Base-by-base conservation (phyloP, 306 rosid species). In the Coriaria nepalensis region DNA sequence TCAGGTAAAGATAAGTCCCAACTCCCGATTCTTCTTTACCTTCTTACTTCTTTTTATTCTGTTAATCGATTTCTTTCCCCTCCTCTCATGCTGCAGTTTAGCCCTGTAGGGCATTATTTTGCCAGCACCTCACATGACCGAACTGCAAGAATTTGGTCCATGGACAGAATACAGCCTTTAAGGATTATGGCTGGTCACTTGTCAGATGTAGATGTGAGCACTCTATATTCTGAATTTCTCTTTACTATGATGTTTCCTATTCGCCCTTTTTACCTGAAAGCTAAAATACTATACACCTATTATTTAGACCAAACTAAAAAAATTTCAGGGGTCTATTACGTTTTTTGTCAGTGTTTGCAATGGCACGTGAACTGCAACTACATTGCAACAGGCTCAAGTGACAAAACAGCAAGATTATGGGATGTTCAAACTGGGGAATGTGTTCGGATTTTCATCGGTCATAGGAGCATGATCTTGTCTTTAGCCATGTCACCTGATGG, bases 291-390 rank as follows among this genome's bases (percentile, higher is more conserved):
- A 3, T 20, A 20, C 1, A 20, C 29, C 29, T 20, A 20, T 3
- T 20, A 1, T 20, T 20, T 20, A 20, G 29, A 20, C 29, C 29
- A 20, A 20, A 20, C 3, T 20, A 1, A 3, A 1, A 3, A 20
- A 1, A 1, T 20, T 20, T 20, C 29, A 1, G 29, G 29, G 29
- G 2, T 20, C 3, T 20, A 20, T 20, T 20, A 20, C 29, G 3
- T 20, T 20, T 52, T 50, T 43, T 52, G 56, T 5, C 52, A 79
- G 98, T 83, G 96, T 45, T 93, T 92, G 52, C 98, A 92, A 72
- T 92, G 98, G 98, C 98, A 92, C 66, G 76, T 68, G 73, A 92
- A 92, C 83, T 92, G 98, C 93, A 92, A 92, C 80, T 92, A 92
- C 73, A 73, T 92, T 15, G 94, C 96, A 29, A 85, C 98, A 13